Evolutionary conservation across 1,139 yeast species (phyloP).

Genomic region (Yamadazyma aaseri): DNA sequence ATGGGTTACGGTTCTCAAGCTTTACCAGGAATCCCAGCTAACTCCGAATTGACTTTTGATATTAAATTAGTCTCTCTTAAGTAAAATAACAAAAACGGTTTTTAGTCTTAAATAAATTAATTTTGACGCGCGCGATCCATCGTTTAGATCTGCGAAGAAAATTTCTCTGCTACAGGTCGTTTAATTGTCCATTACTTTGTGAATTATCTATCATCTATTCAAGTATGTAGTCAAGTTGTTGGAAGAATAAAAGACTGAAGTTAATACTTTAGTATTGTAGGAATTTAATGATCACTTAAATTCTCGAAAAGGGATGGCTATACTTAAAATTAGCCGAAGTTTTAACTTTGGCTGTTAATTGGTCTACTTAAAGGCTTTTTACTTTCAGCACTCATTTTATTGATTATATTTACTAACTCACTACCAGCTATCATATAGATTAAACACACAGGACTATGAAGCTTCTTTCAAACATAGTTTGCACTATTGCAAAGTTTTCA

Average conservation of each 20-base stretch:
- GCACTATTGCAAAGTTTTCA: constrained; percentile 58
- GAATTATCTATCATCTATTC: neutral
- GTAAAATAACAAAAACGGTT: too few relatives aligned
- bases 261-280: too few relatives aligned
- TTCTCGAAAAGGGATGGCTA: too few relatives aligned
- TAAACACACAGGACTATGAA: neutral
- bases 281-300: too few relatives aligned
- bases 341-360: too few relatives aligned
- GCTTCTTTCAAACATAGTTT: constrained; percentile 31
- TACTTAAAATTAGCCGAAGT: too few relatives aligned
- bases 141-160: neutral
- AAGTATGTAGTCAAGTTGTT: neutral
- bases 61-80: constrained; percentile 90
- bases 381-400: too few relatives aligned
- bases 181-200: neutral
- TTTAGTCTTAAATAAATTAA: too few relatives aligned
- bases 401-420: too few relatives aligned
- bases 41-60: constrained; percentile 93
- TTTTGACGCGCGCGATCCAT: neutral
- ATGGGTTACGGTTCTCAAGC: constrained; percentile 95
- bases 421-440: too few relatives aligned
- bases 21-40: constrained; percentile 95
- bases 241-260: too few relatives aligned
- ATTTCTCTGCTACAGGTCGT: constrained; percentile 2
- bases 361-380: too few relatives aligned